Evolutionary conservation across 2,329 filamentous ascomycete species (phyloP), one percentile per base, ranked within the genome.

Genomic region (Colletotrichum echinochloae): DNA sequence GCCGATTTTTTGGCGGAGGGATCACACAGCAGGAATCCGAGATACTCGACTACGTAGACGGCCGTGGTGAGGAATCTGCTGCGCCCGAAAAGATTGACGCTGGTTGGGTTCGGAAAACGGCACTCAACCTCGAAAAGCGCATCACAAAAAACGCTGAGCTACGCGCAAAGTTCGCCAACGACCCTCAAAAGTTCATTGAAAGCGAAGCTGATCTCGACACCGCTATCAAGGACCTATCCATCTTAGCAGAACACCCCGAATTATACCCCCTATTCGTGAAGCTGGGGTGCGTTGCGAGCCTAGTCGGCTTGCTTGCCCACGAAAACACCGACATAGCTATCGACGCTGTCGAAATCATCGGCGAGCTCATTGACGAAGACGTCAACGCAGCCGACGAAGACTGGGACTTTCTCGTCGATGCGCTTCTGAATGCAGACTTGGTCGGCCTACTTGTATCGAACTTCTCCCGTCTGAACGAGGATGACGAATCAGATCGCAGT

Each of bases 311-410:
- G 62, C 84, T 99, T 59, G 92, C 95, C 20, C 96, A 99, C 79
- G 96, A 99, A 76, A 99, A 99, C 79, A 95, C 95, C 0, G 96
- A 99, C 77, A 97, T 99, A 74, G 94, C 96, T 14, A 97, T 98
- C 75, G 93, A 92, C 73, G 93, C 92, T 0, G 91, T 97, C 60
- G 93, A 98, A 82, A 93, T 98, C 56, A 89, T 99, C 60, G 91
- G 90, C 66, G 96, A 99, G 82, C 84, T 98, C 74, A 97, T 94
- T 18, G 96, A 98, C 76, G 95, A 99, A 78, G 95, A 98, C 77
- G 94, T 97, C 2, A 87, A 91, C 51, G 94, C 93, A 2, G 90
- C 92, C 70, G 91, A 94, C 75, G 89, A 89, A 65, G 90, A 98
- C 76, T 98, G 95, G 94, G 89, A 92, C 71, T 85, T 82, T 1